Evolutionary conservation across 805 yeast species (phyloP).

Genomic region (Suhomyces sp.): DNA sequence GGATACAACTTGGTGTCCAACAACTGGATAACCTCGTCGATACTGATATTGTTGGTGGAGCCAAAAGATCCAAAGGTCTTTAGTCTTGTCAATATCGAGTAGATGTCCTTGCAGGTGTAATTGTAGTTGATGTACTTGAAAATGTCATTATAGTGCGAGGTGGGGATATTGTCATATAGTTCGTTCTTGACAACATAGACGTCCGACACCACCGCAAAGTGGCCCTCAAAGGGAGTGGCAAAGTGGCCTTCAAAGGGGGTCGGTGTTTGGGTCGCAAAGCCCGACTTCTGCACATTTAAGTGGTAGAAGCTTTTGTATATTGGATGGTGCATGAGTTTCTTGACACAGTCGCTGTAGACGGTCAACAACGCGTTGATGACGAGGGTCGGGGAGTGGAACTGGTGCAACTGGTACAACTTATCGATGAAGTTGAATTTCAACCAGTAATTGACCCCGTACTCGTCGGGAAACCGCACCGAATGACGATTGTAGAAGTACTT

Average conservation of each 20-base stretch:
- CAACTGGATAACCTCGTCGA: not conserved
- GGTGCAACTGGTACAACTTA: slow-evolving; percentile 8
- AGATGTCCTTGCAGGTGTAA: slow-evolving; percentile 1
- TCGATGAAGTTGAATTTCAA: slow-evolving; percentile 12
- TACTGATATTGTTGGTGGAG: no score
- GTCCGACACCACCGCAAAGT: not conserved
- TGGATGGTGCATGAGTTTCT: slow-evolving; percentile 6
- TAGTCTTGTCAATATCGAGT: not conserved
- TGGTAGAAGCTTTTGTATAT: slow-evolving; percentile 1
- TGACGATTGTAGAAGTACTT: slow-evolving; percentile 8
- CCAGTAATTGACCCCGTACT: slow-evolving; percentile 15
- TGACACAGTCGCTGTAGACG: slow-evolving; percentile 8
- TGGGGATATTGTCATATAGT: not conserved
- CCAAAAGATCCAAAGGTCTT: not conserved
- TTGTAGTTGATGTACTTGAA: slow-evolving; percentile 2
- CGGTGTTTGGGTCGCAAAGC: not conserved
- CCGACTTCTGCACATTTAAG: slow-evolving; percentile 4
- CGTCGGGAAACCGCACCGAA: slow-evolving; percentile 14
- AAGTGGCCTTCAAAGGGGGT: not conserved
- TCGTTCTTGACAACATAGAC: not conserved
- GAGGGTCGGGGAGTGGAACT: slow-evolving; percentile 6
- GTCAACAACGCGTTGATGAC: slow-evolving; percentile 7
- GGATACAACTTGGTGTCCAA: slow-evolving; percentile 2
- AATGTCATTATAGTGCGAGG: not conserved
- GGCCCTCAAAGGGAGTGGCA: not conserved